Evolutionary conservation across 2,329 filamentous ascomycete species (phyloP), one percentile per base, ranked within the genome.

Genomic region (Stachybotrys elegans): DNA sequence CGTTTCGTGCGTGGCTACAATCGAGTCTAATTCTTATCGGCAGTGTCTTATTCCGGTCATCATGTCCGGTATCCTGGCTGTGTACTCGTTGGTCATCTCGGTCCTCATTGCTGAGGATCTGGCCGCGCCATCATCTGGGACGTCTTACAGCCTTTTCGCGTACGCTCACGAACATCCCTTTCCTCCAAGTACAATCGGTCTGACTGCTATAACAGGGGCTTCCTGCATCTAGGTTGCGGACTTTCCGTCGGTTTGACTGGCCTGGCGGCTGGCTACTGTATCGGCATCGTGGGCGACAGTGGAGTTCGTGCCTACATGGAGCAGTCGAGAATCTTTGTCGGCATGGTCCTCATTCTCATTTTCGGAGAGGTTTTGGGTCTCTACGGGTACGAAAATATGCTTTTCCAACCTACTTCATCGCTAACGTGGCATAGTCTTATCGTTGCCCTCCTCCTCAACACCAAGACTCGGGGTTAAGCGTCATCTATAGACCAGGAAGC

Each of bases 31-130:
- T n/a, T n/a, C n/a, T n/a, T n/a, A n/a, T n/a, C 8, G 3, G 25
- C 56, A 90, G 86, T 91, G 85, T 45, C 73, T 92, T 43, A 91
- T 92, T 55, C 87, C 88, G 50, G 87, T 93, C 53, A 84, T 98
- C 74, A 98, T 98, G 93, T 95, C 93, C 57, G 93, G 93, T 81
- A 98, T 98, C 64, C 89, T 98, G 60, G 93, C 93, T 46, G 93
- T 98, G 55, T 98, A 98, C 72, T 88, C 91, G 42, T 86, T 98
- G 56, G 93, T 98, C 59, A 91, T 98, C 56, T 87, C 92, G 16
- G 93, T 98, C 60, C 81, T 98, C 55, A 98, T 98, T 65, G 88
- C 90, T 44, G 86, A 89, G 67, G 89, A 95, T 65, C 82, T 97
- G 65, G 78, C 76, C 40, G 87, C 90, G 22, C n/a, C n/a, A n/a